Conservation (phyloP, 208 protist species). For the Vickermania ingenoplastis region DNA sequence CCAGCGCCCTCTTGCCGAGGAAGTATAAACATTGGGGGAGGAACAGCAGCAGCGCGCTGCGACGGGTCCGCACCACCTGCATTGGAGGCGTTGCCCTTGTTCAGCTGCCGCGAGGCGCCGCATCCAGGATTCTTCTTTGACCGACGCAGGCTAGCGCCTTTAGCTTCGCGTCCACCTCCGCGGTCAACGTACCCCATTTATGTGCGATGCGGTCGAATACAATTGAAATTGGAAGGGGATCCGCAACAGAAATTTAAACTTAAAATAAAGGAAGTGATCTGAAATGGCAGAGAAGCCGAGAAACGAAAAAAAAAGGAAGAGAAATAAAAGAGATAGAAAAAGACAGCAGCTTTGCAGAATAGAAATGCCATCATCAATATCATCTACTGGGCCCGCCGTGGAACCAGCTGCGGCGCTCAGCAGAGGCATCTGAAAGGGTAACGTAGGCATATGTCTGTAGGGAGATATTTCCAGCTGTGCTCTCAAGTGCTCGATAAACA, state of each 20-base stretch:
- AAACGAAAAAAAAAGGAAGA: too few relatives aligned
- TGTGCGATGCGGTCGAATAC: neutral
- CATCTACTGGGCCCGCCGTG: too few relatives aligned
- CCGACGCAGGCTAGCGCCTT: conserved; percentile 57
- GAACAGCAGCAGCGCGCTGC: neutral
- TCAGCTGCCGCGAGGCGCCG: conserved; percentile 29
- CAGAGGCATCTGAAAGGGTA: too few relatives aligned
- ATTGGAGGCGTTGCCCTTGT: conserved; percentile 10
- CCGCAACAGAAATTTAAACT: conserved; percentile 12
- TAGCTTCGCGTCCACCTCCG: conserved; percentile 68
- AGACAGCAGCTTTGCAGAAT: too few relatives aligned
- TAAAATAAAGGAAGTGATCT: conserved; percentile 12
- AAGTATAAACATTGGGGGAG: neutral
- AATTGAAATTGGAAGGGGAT: neutral
- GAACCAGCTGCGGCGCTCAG: too few relatives aligned
- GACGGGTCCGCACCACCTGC: conserved; percentile 6
- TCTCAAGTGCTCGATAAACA: too few relatives aligned
- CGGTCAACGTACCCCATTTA: conserved; percentile 80
- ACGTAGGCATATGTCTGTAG: too few relatives aligned
- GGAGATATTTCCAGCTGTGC: too few relatives aligned
- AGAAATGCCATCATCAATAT: too few relatives aligned
- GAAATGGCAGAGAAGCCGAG: too few relatives aligned
- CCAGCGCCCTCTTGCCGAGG: conserved; percentile 5
- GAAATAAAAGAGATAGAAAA: too few relatives aligned
- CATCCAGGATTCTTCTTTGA: conserved; percentile 80